These are phyloP conservation scores for Suillus alpinus DNA, from an alignment of 768 basidiomycete genomes.

Conservation along the genomic window DNA sequence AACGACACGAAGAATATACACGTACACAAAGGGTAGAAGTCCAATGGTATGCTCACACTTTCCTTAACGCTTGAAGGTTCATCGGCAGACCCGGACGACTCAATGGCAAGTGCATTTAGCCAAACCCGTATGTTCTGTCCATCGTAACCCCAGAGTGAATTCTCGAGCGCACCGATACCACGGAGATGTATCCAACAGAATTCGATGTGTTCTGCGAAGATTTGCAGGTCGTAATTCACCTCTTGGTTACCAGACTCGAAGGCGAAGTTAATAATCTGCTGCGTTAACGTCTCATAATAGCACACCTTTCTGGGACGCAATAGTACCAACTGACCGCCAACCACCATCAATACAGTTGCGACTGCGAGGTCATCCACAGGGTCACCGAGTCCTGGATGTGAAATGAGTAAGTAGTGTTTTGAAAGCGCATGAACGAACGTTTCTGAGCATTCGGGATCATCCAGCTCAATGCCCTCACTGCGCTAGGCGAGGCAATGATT, in stretches of 20 bases:
- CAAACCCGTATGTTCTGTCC: conserved; percentile 87
- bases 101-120: conserved; percentile 93
- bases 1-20: conserved; percentile 7
- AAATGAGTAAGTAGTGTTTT: conserved; percentile 10
- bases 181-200: conserved; percentile 98
- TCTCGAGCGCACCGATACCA: conserved; percentile 90
- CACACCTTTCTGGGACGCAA: conserved; percentile 83
- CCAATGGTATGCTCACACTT: conserved; percentile 87
- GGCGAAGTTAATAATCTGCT: conserved; percentile 1
- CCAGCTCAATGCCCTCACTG: conserved; percentile 93
- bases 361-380: conserved; percentile 89
- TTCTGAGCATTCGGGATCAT: conserved; percentile 93
- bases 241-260: conserved; percentile 78
- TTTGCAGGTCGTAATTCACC: conserved; percentile 96
- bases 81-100: conserved; percentile 46
- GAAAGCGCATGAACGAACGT: conserved; percentile 49
- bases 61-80: conserved; percentile 68
- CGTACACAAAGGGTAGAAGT: conserved; percentile 94
- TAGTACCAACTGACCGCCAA: conserved; percentile 87
- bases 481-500: conserved; percentile 77
- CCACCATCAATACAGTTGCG: conserved; percentile 94
- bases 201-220: conserved; percentile 94
- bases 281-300: background rate
- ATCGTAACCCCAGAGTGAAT: conserved; percentile 97
- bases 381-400: conserved; percentile 80